Percentiles rank a stretch among this genome's conserved stretches.
phyloP scores from a whole-genome alignment of 1,139 yeast genomes.

The Blastobotrys persicus region DNA sequence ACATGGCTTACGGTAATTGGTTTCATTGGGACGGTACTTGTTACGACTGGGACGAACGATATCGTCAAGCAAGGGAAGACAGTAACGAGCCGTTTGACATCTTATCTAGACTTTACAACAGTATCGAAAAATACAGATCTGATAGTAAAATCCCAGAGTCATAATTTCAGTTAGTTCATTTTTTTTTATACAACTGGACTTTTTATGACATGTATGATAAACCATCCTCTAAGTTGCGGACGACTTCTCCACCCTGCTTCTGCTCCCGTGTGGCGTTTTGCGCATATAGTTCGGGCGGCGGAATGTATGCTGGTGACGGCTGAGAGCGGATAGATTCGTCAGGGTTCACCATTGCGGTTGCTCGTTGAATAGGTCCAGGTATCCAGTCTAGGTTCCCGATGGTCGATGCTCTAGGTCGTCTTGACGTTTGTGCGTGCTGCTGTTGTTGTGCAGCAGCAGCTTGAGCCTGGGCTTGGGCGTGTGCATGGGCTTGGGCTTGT shows the following conservation, averaged over 20 bases:
- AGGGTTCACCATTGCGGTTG: constrained; percentile 42
- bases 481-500: constrained; percentile 15
- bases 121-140: too few relatives aligned
- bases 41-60: too few relatives aligned
- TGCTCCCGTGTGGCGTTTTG: constrained; percentile 13
- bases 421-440: constrained; percentile 15
- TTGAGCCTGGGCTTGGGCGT: constrained; percentile 12
- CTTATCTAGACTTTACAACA: too few relatives aligned
- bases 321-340: constrained; percentile 40
- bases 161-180: too few relatives aligned
- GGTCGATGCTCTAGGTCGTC: constrained; percentile 42
- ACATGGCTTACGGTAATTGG: too few relatives aligned
- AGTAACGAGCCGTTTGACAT: too few relatives aligned
- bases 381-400: constrained; percentile 43
- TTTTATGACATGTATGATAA: constrained; percentile 19
- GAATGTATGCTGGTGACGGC: constrained; percentile 43
- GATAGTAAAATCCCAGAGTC: too few relatives aligned
- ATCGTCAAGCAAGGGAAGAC: too few relatives aligned
- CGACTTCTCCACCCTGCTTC: constrained; percentile 29
- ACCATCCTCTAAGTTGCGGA: constrained; percentile 35
- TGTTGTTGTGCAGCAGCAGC: constrained; percentile 16
- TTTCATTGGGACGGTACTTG: too few relatives aligned
- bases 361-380: constrained; percentile 43
- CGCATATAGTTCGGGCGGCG: constrained; percentile 40
- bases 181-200: constrained; percentile 4